Conservation (phyloP, 1,139 yeast genomes). For the Suhomyces bribrorum region DNA sequence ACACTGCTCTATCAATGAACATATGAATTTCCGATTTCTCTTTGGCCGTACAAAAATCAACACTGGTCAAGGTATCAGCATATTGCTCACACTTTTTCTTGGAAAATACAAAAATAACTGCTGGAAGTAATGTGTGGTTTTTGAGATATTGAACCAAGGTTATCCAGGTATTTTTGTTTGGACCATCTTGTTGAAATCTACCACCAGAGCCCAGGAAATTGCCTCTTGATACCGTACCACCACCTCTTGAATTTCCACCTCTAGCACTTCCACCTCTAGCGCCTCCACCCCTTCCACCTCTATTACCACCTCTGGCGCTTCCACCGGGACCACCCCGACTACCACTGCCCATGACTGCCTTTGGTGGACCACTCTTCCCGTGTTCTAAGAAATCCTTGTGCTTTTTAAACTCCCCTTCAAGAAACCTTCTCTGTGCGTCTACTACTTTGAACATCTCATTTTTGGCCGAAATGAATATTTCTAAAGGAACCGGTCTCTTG, state of each 20-base stretch:
- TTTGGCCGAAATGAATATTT: conserved; percentile 81
- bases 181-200: conserved; percentile 58
- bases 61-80: conserved; percentile 72
- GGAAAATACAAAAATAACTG: conserved; percentile 89
- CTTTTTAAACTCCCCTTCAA: conserved; percentile 61
- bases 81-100: conserved; percentile 92
- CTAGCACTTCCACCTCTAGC: conserved; percentile 31
- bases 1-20: conserved; percentile 87
- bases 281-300: conserved; percentile 28
- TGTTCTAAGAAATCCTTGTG: conserved; percentile 57
- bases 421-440: conserved; percentile 69
- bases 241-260: conserved; percentile 22
- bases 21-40: conserved; percentile 91
- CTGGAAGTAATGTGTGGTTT: conserved; percentile 73
- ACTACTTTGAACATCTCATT: conserved; percentile 69
- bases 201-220: conserved; percentile 16
- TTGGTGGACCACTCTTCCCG: conserved; percentile 36
- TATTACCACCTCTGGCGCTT: conserved; percentile 43
- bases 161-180: conserved; percentile 78
- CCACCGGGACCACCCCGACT: conserved; percentile 50
- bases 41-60: conserved; percentile 77
- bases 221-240: conserved; percentile 30
- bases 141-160: conserved; percentile 73
- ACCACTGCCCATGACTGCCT: conserved; percentile 42
- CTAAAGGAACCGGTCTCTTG: conserved; percentile 93